Evolutionary conservation across 371 early-diverging fungal genomes (phyloP), one percentile per base, ranked within the genome.

Genomic region (Apophysomyces variabilis): DNA sequence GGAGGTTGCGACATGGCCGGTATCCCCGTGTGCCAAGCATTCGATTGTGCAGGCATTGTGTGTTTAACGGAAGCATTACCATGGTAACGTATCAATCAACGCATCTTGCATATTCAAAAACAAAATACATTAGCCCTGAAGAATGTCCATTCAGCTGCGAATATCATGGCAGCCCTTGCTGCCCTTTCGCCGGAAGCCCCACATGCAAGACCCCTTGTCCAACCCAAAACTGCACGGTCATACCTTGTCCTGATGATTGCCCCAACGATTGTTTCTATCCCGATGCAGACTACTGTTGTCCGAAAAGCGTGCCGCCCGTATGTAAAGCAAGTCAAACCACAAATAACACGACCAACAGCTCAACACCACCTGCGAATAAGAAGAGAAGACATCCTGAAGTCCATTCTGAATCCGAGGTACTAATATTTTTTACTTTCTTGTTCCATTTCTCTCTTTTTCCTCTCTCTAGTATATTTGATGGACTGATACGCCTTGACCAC

Each of bases 241-340:
- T 61, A 26, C 70, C 68, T 5, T 77, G 80, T 54, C 80, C 80
- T 38, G 39, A 57, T 5, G 66, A 66, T 1, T 80, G 80, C 35
- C 70, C 70, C 6, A 60, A 65, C 37, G 38, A 59, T 39, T 80
- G 80, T 41, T 36, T 71, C 41, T 75, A 75, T 45, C 80, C 77
- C 2, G 64, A 75, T 32, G 80, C 75, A 2, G 68, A 63, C 16
- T 57, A 41, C 1, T 80, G 80, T 18, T 78, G 78, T 43, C 76
- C 75, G 35, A 43, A 56, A 16, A 73, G 71, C 38, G 78, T 75
- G 0, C 3, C 63, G 38, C 66, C 76, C 18, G 66, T 75, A 0
- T 75, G 76, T 47, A n/a, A 7, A 18, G 8, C 44, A 41, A 41
- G 13, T 59, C 43, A 14, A 38, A 59, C 38, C 32, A 26, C 32